Base-by-base conservation (phyloP, 805 yeast species). In the Cephaloascus fragrans region DNA sequence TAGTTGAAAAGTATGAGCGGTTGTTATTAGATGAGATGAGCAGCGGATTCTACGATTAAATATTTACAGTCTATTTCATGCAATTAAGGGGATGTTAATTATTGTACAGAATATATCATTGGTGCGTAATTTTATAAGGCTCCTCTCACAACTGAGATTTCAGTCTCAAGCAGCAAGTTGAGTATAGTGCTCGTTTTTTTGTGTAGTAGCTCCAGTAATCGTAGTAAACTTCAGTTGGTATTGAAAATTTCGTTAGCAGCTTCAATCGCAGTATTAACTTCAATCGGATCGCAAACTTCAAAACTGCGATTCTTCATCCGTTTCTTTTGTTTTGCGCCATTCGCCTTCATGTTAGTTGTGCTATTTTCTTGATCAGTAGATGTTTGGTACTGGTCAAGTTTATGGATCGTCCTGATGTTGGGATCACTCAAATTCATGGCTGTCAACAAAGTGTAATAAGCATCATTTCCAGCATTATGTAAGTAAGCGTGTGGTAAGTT, bases 381-480 rank as follows among this genome's bases (percentile, higher is more conserved):
- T 8, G 28, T 6, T 23, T 12, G 6, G 28, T 8, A 23, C 28
- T 6, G 12, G 3, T 51, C 53, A 10, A 51, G 26, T 15, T 41
- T 36, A 32, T 40, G 37, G 15, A 40, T 3, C 14, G 40, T 39
- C 42, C 76, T 49, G 4, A 56, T 48, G 3, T 48, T 44, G 1
- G 75, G 77, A 51, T 79, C 84, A 37, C 76, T 62, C 41, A 75
- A 49, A 28, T 66, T 64, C 48, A 78, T 44, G 8, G 73, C 67
- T n/a, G 73, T 60, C 23, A 71, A 40, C 36, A 80, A 53, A 0
- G 88, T 81, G 45, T 67, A 78, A 47, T 77, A 75, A 4, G 85
- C 75, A 53, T 81, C 89, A 49, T 81, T 81, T 3, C 80, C 84
- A 2, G 83, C 88, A 51, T 81, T 81, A 52, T 81, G 88, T 36